Percentiles rank a stretch among this genome's conserved stretches.
phyloP scores from a whole-genome alignment of 2,329 filamentous ascomycete species.

The Aspergillus vadensis region DNA sequence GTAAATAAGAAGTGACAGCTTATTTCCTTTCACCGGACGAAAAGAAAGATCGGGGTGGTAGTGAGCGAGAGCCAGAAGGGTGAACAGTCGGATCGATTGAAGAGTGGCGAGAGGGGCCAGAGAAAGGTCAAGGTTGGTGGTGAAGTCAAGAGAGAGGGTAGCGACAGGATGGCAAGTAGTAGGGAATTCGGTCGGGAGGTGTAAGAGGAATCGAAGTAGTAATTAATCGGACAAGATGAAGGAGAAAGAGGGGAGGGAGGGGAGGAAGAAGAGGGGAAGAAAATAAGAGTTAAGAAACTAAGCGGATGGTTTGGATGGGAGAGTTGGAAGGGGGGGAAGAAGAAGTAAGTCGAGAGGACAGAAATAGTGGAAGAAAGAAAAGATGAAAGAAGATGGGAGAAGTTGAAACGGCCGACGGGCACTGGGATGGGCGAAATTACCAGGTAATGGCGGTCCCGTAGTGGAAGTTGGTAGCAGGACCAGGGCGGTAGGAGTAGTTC shows the following conservation, averaged over 20 bases:
- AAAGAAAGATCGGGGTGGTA: neutral
- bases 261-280: slow-evolving; percentile 12
- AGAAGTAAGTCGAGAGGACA: slow-evolving; percentile 3
- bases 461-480: slow-evolving; percentile 1
- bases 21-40: neutral
- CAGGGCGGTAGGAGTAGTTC: slow-evolving; percentile 7
- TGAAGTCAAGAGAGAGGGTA: slow-evolving; percentile 5
- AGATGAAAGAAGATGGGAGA: slow-evolving; percentile 21
- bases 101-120: neutral
- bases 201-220: slow-evolving; percentile 3
- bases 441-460: slow-evolving; percentile 11
- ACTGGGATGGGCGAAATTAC: slow-evolving; percentile 20
- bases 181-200: slow-evolving; percentile 10
- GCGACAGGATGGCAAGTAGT: slow-evolving; percentile 11
- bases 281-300: slow-evolving; percentile 10
- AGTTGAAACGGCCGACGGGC: slow-evolving; percentile 24
- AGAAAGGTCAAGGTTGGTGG: slow-evolving; percentile 6
- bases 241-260: slow-evolving; percentile 4
- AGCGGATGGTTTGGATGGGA: slow-evolving; percentile 5
- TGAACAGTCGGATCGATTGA: neutral
- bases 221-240: neutral
- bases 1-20: neutral
- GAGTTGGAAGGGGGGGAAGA: slow-evolving; percentile 15
- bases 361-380: slow-evolving; percentile 17
- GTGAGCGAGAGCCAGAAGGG: slow-evolving; percentile 4